Base-by-base conservation (phyloP, 2,329 filamentous ascomycete genomes). In the Esteya vermicola region DNA sequence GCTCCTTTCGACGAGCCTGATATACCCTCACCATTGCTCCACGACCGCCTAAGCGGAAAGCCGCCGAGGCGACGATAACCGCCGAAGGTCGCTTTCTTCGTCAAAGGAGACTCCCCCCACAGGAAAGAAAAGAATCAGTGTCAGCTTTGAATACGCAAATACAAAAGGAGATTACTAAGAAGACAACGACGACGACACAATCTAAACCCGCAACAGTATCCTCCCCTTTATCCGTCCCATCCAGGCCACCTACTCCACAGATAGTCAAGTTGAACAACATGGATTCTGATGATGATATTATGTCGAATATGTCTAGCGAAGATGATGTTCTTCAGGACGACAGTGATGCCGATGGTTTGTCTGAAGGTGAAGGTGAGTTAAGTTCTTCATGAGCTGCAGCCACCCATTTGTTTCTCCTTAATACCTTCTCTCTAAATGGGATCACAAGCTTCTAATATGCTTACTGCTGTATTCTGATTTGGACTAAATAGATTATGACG, bases 251-350 rank as follows among this genome's bases (percentile, higher is more conserved):
- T 1, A 45, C 45, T 9, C 47, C 47, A 4, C 45, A 49, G 43
- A 78, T 73, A 36, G 63, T 58, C n/a, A 54, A 55, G 19, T 67
- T 62, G 38, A 64, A 65, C 58, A 73, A 67, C 47, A 95, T 95
- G 88, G 86, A 94, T 64, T 95, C 88, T 9, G 89, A 96, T 52
- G 86, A 95, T 54, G 89, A 95, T 45, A 88, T 88, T 59, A 81
- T 91, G 72, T 93, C 83, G 51, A 77, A 78, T 54, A 69, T 79
- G 51, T 89, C 84, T 32, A 93, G 82, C 54, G 80, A 79, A 32
- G 78, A 80, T 41, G 79, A 83, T 48, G 73, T 85, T 44, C 70
- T 81, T 58, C 72, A 81, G 47, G 82, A 86, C 52, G 78, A 82
- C 45, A 86, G 82, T 50, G 86, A 85, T 40, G 84, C 86, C 51